Conservation (phyloP, 2,329 filamentous ascomycete species). For the Zopfia rhizophila region DNA sequence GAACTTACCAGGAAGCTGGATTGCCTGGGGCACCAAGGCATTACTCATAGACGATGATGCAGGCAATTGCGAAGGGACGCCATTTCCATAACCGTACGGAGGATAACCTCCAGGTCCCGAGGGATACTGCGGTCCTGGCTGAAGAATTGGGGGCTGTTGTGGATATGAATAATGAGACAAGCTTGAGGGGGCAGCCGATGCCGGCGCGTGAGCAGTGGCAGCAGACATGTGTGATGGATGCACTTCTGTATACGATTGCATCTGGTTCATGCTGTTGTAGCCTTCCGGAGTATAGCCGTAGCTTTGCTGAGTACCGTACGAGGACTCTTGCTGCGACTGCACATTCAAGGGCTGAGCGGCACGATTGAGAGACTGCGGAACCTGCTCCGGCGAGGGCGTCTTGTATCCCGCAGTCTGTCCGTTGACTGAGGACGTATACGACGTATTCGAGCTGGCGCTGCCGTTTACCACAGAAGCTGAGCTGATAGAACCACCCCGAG, state of each 20-base stretch:
- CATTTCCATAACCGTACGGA: conserved; percentile 80
- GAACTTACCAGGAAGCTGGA: conserved; percentile 68
- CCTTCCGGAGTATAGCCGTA: conserved; percentile 49
- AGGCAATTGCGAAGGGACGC: conserved; percentile 77
- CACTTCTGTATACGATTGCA: conserved; percentile 86
- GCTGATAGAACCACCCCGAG: conserved; percentile 79
- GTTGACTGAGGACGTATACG: conserved; percentile 66
- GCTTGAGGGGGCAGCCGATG: conserved; percentile 77
- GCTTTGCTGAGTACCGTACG: conserved; percentile 52
- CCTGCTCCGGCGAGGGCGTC: conserved; percentile 78
- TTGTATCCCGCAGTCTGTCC: conserved; percentile 69
- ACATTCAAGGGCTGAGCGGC: conserved; percentile 50
- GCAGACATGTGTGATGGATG: conserved; percentile 79
- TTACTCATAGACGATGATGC: conserved; percentile 76
- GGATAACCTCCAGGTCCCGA: conserved; percentile 67
- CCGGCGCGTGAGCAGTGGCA: conserved; percentile 77
- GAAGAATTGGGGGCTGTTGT: conserved; percentile 77
- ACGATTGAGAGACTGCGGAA: conserved; percentile 56
- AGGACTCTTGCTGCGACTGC: conserved; percentile 51
- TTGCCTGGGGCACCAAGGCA: conserved; percentile 73
- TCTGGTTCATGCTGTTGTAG: conserved; percentile 80
- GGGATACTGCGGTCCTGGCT: conserved; percentile 76
- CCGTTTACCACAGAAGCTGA: conserved; percentile 62
- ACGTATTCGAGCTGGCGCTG: conserved; percentile 66
- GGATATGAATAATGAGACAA: conserved; percentile 79